These are phyloP conservation scores for Talaromyces borbonicus DNA, from an alignment of 495 filamentous ascomycete species.

Conservation along the genomic window DNA sequence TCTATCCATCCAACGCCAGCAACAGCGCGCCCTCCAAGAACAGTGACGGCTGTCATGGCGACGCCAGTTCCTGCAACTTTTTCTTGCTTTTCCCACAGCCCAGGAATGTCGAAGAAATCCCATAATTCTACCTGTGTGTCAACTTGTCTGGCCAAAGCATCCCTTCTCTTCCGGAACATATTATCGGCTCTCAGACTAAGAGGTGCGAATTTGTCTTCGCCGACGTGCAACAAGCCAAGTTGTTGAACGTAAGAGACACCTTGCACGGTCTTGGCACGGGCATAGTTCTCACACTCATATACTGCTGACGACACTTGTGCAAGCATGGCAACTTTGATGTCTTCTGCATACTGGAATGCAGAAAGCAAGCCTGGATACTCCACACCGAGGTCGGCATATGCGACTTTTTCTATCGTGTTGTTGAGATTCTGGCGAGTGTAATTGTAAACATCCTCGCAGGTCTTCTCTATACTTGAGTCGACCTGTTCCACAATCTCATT, in stretches of 20 bases:
- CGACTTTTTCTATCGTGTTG: constrained; percentile 61
- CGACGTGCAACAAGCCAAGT: constrained; percentile 79
- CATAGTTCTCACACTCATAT: constrained; percentile 70
- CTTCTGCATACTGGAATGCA: constrained; percentile 88
- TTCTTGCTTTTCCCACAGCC: constrained; percentile 81
- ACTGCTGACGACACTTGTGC: constrained; percentile 74
- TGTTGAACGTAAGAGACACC: constrained; percentile 84
- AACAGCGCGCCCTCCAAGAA: constrained; percentile 69
- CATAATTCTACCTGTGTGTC: constrained; percentile 77
- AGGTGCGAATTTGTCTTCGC: constrained; percentile 66
- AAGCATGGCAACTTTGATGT: constrained; percentile 84
- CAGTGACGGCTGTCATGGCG: constrained; percentile 85
- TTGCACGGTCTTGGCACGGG: constrained; percentile 62
- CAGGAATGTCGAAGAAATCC: constrained; percentile 86
- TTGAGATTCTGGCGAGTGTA: constrained; percentile 66
- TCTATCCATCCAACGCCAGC: constrained; percentile 85
- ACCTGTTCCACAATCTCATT: constrained; percentile 73
- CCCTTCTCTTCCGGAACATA: constrained; percentile 81
- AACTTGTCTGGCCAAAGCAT: constrained; percentile 72
- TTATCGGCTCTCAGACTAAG: constrained; percentile 78
- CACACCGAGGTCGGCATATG: constrained; percentile 67
- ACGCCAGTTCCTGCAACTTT: constrained; percentile 87
- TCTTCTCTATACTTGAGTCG: constrained; percentile 72
- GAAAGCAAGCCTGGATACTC: constrained; percentile 76
- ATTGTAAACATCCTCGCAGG: constrained; percentile 74